Evolutionary conservation across 2,329 filamentous ascomycete species (phyloP), one percentile per base, ranked within the genome.

Genomic region (Ustulina deusta): DNA sequence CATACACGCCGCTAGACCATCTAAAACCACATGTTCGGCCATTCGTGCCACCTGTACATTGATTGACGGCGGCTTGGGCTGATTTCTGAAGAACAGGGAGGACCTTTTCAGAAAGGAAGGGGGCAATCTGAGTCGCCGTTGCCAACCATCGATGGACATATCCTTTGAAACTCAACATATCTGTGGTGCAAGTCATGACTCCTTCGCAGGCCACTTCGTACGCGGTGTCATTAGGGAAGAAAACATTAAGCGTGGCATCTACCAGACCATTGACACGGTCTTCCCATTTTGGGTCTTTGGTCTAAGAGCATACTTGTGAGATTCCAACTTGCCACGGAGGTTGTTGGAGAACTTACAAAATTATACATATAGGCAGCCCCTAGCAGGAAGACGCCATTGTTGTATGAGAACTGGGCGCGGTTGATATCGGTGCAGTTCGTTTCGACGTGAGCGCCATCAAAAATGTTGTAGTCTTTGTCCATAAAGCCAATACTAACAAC

Each of bases 81-180:
- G 81, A 82, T 3, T 76, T 74, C n/a, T 75, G 71, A 20, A 85
- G 72, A 36, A 79, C 74, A 0, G 77, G 75, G 54, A 81, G 74
- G 42, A 84, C 76, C 34, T 69, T 75, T 7, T 75, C 72, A 9
- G 73, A 71, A 11, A 78, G 81, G 62, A 79, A 79, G 0, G 81
- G 81, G 0, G 81, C 81, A 46, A 83, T 71, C 70, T 82, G 79
- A 1, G 79, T 79, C 38, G 78, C 78, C n/a, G 78, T 78, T 0
- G 80, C 76, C 74, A 83, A 77, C 82, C 85, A 89, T 62, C 87
- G 86, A 32, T 83, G 78, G 4, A 88, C 78, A 73, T 88, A 89
- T 29, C 85, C 86, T 75, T 89, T 89, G 83, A 88, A 89, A 48
- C 83, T 83, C 70, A 83, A 80, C 77, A 89, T 86, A 72, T 89